Evolutionary conservation across 306 rosid genomes (phyloP).

Genomic region (Sphenostylis stenocarpa): DNA sequence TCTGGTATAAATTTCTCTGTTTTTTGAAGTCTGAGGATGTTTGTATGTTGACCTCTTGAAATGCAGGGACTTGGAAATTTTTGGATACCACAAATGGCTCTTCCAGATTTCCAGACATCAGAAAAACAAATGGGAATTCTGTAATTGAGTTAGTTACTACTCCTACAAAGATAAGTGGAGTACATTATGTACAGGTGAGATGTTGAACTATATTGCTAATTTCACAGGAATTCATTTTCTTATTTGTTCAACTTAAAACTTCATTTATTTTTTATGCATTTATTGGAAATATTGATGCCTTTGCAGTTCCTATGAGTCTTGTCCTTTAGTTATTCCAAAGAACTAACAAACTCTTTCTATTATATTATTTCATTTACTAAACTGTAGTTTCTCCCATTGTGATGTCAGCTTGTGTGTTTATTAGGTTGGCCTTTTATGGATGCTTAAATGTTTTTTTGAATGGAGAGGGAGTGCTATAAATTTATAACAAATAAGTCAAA

Average conservation of each 20-base stretch:
- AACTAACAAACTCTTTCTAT: slow-evolving; percentile 1
- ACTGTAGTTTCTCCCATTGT: slow-evolving; percentile 3
- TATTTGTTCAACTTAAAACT: slow-evolving; percentile 10
- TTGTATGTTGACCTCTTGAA: slow-evolving; percentile 31
- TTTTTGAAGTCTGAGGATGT: slow-evolving; percentile 16
- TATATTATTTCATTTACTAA: neutral
- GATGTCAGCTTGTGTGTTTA: neutral
- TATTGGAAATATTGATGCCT: neutral
- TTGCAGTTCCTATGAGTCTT: neutral
- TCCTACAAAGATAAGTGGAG: slow-evolving; percentile 90
- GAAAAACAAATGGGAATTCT: slow-evolving; percentile 75
- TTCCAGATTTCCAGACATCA: slow-evolving; percentile 77
- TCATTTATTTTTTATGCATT: neutral
- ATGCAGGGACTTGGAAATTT: slow-evolving; percentile 85
- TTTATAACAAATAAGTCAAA: neutral
- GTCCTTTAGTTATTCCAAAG: neutral
- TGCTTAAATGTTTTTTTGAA: neutral
- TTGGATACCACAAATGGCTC: slow-evolving; percentile 68
- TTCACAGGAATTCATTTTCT: slow-evolving; percentile 22
- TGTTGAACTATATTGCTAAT: slow-evolving; percentile 24
- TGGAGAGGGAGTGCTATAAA: neutral
- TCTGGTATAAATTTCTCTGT: slow-evolving; percentile 23
- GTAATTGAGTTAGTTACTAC: slow-evolving; percentile 80
- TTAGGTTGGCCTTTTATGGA: neutral
- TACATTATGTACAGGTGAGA: slow-evolving; percentile 91